Conservation (phyloP, 805 yeast species). For the Saccharomycopsis lassenensis region DNA sequence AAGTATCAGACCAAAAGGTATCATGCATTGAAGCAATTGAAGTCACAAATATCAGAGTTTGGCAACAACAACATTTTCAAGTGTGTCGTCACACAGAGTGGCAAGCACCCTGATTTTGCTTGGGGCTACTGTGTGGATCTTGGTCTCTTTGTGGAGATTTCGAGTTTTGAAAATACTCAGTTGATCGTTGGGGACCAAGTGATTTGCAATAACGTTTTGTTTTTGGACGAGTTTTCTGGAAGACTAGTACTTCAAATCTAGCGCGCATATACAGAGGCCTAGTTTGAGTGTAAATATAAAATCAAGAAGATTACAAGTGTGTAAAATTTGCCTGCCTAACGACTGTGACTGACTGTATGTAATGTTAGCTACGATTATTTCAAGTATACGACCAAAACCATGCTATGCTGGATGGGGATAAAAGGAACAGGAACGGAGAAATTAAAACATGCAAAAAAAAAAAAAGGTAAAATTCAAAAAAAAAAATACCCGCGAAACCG, state of each 20-base stretch:
- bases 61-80: constrained; percentile 4
- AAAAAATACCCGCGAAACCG: too few species aligned
- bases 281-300: too few species aligned
- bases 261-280: too few species aligned
- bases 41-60: constrained; percentile 4
- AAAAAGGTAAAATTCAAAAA: too few species aligned
- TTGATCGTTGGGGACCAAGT: constrained; percentile 16
- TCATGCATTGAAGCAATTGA: constrained; percentile 11
- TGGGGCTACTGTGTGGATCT: constrained; percentile 14
- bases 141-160: constrained; percentile 10
- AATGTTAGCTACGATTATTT: too few species aligned
- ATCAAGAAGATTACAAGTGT: too few species aligned
- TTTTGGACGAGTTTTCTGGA: constrained; percentile 9
- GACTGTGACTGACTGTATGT: too few species aligned
- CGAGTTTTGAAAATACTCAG: background rate
- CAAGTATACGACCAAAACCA: too few species aligned
- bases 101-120: constrained; percentile 7
- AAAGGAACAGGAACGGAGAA: too few species aligned
- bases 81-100: constrained; percentile 13
- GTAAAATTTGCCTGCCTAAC: too few species aligned
- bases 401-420: too few species aligned
- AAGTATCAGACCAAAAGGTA: constrained; percentile 1
- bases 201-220: constrained; percentile 7
- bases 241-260: constrained; percentile 6
- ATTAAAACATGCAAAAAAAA: too few species aligned